Base-by-base conservation (phyloP, 108 stramenopile genomes). In the Skeletonema grethae region DNA sequence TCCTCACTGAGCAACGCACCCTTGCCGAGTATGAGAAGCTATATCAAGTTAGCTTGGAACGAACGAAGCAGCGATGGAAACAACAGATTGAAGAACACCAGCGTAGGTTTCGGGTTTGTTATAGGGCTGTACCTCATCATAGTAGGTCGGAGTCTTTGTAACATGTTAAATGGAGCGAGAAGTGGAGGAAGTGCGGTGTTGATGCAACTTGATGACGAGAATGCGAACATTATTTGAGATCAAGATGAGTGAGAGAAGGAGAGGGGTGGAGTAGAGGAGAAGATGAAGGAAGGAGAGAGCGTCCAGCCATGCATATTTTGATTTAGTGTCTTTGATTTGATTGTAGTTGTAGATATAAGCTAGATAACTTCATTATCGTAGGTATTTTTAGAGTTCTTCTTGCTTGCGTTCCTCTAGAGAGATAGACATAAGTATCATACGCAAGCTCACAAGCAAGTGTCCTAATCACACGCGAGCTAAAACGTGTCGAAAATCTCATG, bases 31-130 rank as follows among this genome's bases (percentile, higher is more conserved):
- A 22, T 53, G 50, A 53, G 9, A 4, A 53, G 22, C 9, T 22
- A 53, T 53, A 53, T 24, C 50, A 22, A 24, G 50, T 9, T 22
- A 53, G 50, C 22, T 9, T 53, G 18, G 22, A 53, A 53, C 50
- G 50, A 2, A 53, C 50, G 22, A 53, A 53, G 22, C 50, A 53
- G 8, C 50, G 50, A 9, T 53, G 50, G 50, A 53, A 53, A 8
- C 50, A 22, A 24, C 50, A 53, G 50, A 53, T 53, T 53, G 50
- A 53, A 53, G 50, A 53, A 53, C 50, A 53, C 22, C 50, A 53
- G 7, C 50, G 50, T 22, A 8, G 61, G 55, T 61, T 61, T 46
- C 7, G 45, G 18, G 61, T 48, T 18, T 61, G 61, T 20, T 55
- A 61, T 46, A 61, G 45, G 45, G 45, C 61, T 61, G 16, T 22